Evolutionary conservation across 345 rosid genomes (phyloP).

Genomic region (Syzygium oleosum): DNA sequence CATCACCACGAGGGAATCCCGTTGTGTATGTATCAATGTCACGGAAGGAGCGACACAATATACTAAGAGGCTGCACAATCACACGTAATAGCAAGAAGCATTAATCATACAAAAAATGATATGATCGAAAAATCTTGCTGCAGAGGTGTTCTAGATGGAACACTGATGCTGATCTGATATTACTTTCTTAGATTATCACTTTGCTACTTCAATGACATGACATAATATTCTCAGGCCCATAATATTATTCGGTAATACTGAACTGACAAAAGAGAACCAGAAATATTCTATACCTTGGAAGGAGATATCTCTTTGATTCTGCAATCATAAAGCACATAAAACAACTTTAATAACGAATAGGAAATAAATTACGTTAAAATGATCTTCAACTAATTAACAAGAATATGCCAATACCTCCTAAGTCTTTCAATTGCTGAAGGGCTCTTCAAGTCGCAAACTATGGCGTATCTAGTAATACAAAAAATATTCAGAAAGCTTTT

Average conservation of each 20-base stretch:
- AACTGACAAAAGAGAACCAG: neutral
- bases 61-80: conserved; percentile 80
- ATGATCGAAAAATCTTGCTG: neutral
- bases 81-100: conserved; percentile 1
- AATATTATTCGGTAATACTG: neutral
- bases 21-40: conserved; percentile 76
- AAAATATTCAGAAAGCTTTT: neutral
- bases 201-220: neutral
- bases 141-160: neutral
- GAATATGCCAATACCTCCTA: conserved; percentile 45
- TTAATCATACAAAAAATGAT: neutral
- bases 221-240: neutral
- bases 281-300: conserved; percentile 50
- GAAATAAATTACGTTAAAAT: neutral
- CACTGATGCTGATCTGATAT: neutral
- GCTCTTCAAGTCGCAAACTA: conserved; percentile 64
- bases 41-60: conserved; percentile 69
- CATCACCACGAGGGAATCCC: conserved; percentile 87
- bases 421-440: conserved; percentile 81
- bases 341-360: neutral
- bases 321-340: conserved; percentile 20
- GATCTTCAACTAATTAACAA: neutral
- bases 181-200: neutral
- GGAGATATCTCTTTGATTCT: conserved; percentile 76
- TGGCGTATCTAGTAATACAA: conserved; percentile 45